Conservation (phyloP, 768 basidiomycete genomes). For the Termitomyces sp. region DNA sequence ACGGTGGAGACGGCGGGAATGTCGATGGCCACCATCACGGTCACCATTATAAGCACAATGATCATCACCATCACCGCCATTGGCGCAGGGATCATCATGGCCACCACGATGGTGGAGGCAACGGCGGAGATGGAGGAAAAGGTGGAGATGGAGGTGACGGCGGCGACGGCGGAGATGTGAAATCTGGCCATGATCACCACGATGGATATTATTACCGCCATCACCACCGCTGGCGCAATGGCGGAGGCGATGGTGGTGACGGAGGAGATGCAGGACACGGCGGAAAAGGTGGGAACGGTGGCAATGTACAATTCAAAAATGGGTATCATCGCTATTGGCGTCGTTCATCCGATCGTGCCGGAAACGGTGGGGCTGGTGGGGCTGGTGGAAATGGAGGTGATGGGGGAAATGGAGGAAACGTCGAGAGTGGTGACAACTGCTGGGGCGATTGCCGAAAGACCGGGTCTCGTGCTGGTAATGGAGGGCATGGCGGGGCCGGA, state of each 20-base stretch:
- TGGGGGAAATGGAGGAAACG: constrained; percentile 6
- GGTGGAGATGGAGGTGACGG: neutral
- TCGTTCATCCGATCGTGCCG: neutral
- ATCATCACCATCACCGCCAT: no score
- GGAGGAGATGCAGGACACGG: constrained; percentile 3
- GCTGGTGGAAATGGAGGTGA: neutral
- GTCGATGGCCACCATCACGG: neutral
- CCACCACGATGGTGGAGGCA: no score
- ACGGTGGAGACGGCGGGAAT: neutral
- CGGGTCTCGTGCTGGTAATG: neutral
- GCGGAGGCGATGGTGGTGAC: neutral
- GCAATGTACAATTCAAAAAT: neutral
- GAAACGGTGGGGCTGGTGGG: neutral
- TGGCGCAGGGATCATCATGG: no score
- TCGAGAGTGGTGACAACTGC: neutral
- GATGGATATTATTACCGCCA: neutral
- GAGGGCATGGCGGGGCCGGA: neutral
- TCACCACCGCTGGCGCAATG: neutral
- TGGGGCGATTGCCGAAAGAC: neutral
- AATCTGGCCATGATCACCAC: neutral
- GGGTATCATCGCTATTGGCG: neutral
- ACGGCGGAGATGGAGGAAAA: no score
- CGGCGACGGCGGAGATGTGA: neutral
- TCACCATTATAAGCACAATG: no score
- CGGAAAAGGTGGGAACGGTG: constrained; percentile 1